phyloP scores from a whole-genome alignment of 768 basidiomycete genomes.

The Inosperma sp. region DNA sequence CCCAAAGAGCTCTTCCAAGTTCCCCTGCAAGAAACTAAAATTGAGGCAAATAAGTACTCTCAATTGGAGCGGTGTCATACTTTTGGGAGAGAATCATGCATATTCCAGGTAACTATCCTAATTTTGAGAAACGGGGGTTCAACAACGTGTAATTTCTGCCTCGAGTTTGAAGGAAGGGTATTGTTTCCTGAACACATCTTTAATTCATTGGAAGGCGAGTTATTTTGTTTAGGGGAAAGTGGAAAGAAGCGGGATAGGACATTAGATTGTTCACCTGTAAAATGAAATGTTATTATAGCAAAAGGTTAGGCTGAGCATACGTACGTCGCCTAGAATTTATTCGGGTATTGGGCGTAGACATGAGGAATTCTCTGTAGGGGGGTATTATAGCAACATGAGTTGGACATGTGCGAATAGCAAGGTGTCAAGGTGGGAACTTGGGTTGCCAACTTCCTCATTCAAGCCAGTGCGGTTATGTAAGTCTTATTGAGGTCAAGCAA shows the following conservation, averaged over 20 bases:
- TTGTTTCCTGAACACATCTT: neutral
- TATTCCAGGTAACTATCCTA: conserved; percentile 75
- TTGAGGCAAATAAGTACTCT: conserved; percentile 3
- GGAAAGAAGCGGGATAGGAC: conserved; percentile 52
- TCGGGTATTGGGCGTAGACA: conserved; percentile 1
- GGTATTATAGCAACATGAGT: conserved; percentile 19
- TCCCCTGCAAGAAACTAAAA: conserved; percentile 46
- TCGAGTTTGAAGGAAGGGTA: neutral
- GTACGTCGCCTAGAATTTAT: neutral
- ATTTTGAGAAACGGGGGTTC: conserved; percentile 49
- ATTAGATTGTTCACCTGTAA: conserved; percentile 29
- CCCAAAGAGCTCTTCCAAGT: conserved; percentile 68
- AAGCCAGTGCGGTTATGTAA: neutral
- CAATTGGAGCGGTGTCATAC: conserved; percentile 30
- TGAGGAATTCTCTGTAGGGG: neutral
- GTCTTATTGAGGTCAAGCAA: conserved; percentile 21
- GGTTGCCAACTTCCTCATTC: neutral
- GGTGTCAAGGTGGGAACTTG: neutral
- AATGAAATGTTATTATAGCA: neutral
- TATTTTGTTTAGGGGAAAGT: conserved; percentile 8
- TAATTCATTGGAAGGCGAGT: neutral
- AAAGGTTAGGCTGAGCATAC: neutral
- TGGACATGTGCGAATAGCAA: conserved; percentile 13
- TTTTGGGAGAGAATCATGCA: conserved; percentile 81
- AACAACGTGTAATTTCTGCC: conserved; percentile 1